Conservation (phyloP, 345 rosid genomes). For the Eucalyptus sideroxylon region DNA sequence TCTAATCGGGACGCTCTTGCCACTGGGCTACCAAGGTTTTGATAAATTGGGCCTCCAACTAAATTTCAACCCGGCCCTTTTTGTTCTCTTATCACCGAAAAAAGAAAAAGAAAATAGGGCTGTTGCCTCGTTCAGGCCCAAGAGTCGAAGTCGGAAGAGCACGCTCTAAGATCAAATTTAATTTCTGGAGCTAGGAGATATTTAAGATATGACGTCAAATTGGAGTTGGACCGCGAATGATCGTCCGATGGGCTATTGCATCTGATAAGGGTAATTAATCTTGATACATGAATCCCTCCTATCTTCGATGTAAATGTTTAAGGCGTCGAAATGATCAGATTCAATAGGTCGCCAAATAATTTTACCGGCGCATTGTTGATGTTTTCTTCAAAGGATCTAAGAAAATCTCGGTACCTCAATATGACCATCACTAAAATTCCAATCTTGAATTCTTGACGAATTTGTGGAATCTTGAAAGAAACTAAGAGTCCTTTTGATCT, state of each 20-base stretch:
- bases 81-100: not conserved
- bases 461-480: not conserved
- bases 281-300: not conserved
- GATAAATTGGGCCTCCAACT: not conserved
- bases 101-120: not conserved
- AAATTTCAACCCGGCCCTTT: not conserved
- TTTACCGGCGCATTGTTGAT: rapidly evolving
- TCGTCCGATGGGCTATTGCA: not conserved
- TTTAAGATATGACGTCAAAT: not conserved
- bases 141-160: not conserved
- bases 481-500: not conserved
- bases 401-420: rapidly evolving
- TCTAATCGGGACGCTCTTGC: not conserved
- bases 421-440: not conserved
- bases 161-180: not conserved
- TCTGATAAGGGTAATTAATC: not conserved
- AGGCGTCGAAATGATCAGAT: not conserved
- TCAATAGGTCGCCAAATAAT: not conserved
- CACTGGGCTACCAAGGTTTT: not conserved
- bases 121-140: not conserved
- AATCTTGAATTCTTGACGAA: not conserved
- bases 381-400: not conserved
- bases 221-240: not conserved
- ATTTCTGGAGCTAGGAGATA: not conserved
- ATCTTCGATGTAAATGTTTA: not conserved